phyloP scores from a whole-genome alignment of 495 filamentous ascomycete genomes.

The Hypoxylon cercidicola region DNA sequence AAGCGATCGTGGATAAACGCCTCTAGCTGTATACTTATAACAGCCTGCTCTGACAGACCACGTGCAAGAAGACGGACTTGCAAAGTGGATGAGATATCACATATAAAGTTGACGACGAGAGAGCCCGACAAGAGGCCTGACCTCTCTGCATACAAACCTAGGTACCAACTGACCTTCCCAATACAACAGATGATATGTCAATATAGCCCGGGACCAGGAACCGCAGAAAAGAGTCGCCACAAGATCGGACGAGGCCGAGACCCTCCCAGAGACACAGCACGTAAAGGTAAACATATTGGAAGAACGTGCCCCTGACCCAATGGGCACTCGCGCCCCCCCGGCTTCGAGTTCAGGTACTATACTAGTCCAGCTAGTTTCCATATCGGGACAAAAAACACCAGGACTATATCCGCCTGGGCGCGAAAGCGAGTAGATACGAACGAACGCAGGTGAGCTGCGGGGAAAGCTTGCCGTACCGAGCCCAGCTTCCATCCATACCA shows the following conservation, averaged over 20 bases:
- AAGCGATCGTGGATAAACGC: conserved; percentile 15
- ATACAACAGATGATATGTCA: conserved; percentile 29
- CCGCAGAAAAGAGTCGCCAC: conserved; percentile 25
- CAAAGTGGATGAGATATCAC: conserved; percentile 7
- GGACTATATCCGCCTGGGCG: no score
- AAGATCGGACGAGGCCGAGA: conserved; percentile 37
- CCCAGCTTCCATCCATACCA: no score
- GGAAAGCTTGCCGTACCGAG: no score
- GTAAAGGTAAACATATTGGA: neutral
- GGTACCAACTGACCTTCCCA: conserved; percentile 33
- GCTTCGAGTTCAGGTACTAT: no score
- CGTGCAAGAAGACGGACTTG: conserved; percentile 7
- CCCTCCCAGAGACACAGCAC: neutral
- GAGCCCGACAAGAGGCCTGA: conserved; percentile 7
- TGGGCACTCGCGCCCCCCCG: no score
- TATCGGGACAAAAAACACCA: no score
- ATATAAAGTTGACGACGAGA: conserved; percentile 11
- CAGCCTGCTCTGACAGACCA: conserved; percentile 13
- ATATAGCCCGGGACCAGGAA: conserved; percentile 5
- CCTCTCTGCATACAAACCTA: conserved; percentile 25
- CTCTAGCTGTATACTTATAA: conserved; percentile 13
- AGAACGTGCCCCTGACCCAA: no score
- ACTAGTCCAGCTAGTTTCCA: no score
- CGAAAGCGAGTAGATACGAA: no score
- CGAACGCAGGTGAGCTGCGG: no score